These are phyloP conservation scores for Aphanomyces cochlioides DNA, from an alignment of 352 stramenopile genomes.

Conservation along the genomic window DNA sequence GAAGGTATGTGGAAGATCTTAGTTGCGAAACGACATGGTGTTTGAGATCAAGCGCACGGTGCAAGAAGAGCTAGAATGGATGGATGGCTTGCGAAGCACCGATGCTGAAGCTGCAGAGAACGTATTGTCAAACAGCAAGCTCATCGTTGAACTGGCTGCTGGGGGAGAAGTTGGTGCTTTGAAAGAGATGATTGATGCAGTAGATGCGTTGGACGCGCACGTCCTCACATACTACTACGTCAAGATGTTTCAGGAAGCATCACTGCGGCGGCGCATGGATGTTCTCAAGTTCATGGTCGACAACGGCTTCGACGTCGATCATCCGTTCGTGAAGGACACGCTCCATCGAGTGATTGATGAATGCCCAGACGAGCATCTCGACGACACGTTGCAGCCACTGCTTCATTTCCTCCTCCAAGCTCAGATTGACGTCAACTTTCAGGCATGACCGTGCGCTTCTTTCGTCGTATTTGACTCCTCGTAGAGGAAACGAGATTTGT, in stretches of 20 bases:
- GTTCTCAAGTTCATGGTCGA: conserved; percentile 49
- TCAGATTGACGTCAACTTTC: no score
- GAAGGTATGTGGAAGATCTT: no score
- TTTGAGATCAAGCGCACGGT: conserved; percentile 23
- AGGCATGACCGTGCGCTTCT: no score
- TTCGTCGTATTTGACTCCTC: no score
- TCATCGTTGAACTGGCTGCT: conserved; percentile 49
- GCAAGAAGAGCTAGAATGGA: conserved; percentile 53
- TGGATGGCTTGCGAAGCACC: conserved; percentile 43
- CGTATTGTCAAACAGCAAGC: conserved; percentile 58
- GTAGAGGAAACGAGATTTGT: conserved; percentile 52
- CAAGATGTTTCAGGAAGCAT: conserved; percentile 67
- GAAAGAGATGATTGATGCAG: conserved; percentile 9
- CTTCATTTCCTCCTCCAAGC: conserved; percentile 51
- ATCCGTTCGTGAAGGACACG: conserved; percentile 42
- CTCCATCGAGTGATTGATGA: conserved; percentile 55
- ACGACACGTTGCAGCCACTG: conserved; percentile 69
- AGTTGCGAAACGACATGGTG: not conserved
- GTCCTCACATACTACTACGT: conserved; percentile 56
- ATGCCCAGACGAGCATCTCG: conserved; percentile 46
- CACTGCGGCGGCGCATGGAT: conserved; percentile 24
- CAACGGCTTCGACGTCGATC: conserved; percentile 35
- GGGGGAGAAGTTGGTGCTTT: conserved; percentile 52
- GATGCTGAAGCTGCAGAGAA: conserved; percentile 54
- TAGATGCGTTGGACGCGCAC: conserved; percentile 35